Percentiles rank a stretch among this genome's conserved stretches.
Evolutionary conservation across 2,329 filamentous ascomycete species (phyloP).

Genomic region (Penicillium sp.): DNA sequence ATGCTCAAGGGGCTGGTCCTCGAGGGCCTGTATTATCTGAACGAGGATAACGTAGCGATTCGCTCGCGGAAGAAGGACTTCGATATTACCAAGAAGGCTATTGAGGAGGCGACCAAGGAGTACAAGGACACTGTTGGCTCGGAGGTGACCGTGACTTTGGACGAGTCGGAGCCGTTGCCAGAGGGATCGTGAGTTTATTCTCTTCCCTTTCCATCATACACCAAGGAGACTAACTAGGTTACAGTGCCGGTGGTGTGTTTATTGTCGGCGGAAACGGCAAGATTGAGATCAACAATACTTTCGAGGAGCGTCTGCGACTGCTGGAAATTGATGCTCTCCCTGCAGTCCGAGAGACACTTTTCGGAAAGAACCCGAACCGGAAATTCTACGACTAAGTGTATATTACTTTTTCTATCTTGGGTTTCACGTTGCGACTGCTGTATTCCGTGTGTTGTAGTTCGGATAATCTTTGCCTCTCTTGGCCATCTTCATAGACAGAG

Average conservation of each 20-base stretch:
- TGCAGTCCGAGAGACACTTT: conserved; percentile 78
- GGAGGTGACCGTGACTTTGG: conserved; percentile 67
- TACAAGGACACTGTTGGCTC: conserved; percentile 76
- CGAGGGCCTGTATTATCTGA: conserved; percentile 84
- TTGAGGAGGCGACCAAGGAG: conserved; percentile 71
- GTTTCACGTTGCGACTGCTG: conserved; percentile 2
- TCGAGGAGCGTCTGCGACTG: conserved; percentile 83
- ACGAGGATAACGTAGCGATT: conserved; percentile 73
- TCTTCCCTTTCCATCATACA: neutral
- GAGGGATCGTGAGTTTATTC: conserved; percentile 71
- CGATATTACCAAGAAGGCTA: conserved; percentile 72
- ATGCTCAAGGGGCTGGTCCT: conserved; percentile 78
- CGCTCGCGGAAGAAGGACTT: conserved; percentile 77
- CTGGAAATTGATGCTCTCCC: conserved; percentile 84
- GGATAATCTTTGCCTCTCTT: conserved; percentile 15
- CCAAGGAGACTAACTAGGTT: neutral
- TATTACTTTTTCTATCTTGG: conserved; percentile 6
- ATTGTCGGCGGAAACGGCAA: conserved; percentile 82
- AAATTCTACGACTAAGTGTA: conserved; percentile 79
- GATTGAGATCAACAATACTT: conserved; percentile 98
- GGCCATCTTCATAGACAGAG: conserved; percentile 21
- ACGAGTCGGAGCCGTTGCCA: conserved; percentile 75
- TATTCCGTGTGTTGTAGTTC: conserved; percentile 25
- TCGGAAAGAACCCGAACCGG: conserved; percentile 92
- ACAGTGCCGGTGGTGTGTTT: conserved; percentile 76